Base-by-base conservation (phyloP, 192 early-diverging fungal genomes). In the Chytriomyces hyalinus region DNA sequence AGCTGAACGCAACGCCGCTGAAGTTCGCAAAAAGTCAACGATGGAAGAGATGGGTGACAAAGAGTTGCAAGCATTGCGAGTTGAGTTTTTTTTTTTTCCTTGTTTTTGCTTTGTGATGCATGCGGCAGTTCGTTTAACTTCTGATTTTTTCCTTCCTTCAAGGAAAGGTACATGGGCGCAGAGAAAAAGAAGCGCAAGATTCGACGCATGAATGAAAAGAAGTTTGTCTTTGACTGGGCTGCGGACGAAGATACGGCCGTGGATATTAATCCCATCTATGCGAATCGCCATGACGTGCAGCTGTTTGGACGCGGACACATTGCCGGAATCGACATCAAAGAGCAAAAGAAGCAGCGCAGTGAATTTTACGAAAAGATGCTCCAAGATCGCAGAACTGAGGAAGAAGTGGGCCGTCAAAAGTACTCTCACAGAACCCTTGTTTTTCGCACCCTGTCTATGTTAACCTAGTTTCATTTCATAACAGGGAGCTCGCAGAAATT, bases 191-290 rank as follows among this genome's bases (percentile, higher is more conserved):
- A 90, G 71, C 89, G 95, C 44, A 92, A 91, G 73, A 84, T 92
- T 64, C 91, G 97, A 13, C 88, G 87, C 71, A 92, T 93, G 86
- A 94, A 94, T 75, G 94, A 97, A 65, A 94, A 95, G 65, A 96
- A 95, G 78, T 97, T 99, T 82, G 93, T 95, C 15, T 99, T 99
- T 87, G 97, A 97, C 80, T 99, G 97, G 97, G 94, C 93, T 68
- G 92, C 94, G 0, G 86, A 87, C 28, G 97, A 99, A 81, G 97
- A 99, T 77, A 99, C 97, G 4, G 96, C 97, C 17, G 84, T 91
- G 48, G 96, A 98, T 75, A 90, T 93, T 65, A 96, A 94, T 80
- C 95, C 96, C 11, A 81, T 99, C 6, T 99, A 99, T 81, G 88
- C 89, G 63, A 87, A 92, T 70, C 84, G 90, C 13, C 86, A 87